A percentile compares a stretch with the other conserved stretches of the same genome.
Conservation (phyloP, 192 early-diverging fungal species). For the Backusella parvicylindrica region DNA sequence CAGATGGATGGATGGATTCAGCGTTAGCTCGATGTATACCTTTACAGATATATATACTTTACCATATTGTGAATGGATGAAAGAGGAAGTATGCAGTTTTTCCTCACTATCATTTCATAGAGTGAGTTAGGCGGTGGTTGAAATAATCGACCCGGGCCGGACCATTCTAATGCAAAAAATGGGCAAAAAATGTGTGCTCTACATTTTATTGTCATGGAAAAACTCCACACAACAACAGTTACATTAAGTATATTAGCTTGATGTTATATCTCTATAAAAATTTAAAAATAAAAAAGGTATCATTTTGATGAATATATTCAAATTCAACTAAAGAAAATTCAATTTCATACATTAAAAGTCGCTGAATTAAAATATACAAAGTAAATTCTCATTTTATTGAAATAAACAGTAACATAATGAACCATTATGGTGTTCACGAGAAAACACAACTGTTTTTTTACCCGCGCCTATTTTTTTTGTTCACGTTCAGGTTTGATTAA, state of each 20-base stretch:
- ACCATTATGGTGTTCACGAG: neutral
- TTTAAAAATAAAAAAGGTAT: too few relatives aligned
- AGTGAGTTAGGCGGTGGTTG: neutral
- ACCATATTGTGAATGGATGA: constrained; percentile 3
- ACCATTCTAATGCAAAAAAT: neutral
- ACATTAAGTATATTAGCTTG: too few relatives aligned
- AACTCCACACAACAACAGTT: too few relatives aligned
- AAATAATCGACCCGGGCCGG: neutral
- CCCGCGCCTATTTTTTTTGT: neutral
- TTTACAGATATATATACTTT: neutral
- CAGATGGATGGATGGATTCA: neutral
- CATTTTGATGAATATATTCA: too few relatives aligned
- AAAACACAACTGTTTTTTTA: neutral
- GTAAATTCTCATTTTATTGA: neutral
- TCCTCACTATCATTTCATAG: neutral
- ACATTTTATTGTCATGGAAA: too few relatives aligned
- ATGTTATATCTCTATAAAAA: too few relatives aligned
- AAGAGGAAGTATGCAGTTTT: neutral
- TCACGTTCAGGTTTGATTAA: neutral
- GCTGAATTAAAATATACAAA: too few relatives aligned
- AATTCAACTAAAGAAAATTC: too few relatives aligned
- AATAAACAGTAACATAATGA: too few relatives aligned
- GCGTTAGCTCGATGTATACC: neutral
- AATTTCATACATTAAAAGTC: too few relatives aligned
- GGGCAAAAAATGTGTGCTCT: too few relatives aligned